Evolutionary conservation across 345 rosid genomes (phyloP).

Genomic region (Brassica incana): DNA sequence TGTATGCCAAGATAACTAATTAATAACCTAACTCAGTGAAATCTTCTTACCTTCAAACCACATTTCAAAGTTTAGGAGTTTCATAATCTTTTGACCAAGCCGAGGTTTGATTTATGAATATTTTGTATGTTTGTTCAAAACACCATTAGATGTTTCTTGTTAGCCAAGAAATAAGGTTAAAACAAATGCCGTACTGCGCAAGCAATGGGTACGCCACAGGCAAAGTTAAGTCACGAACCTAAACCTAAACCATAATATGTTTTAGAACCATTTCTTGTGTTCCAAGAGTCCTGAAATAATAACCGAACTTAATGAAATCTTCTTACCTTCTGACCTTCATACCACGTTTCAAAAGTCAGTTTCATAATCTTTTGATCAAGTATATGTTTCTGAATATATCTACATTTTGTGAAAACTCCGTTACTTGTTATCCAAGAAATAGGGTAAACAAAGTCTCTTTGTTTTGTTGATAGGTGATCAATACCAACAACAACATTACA

Average conservation of each 20-base stretch:
- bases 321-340: not conserved
- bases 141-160: not conserved
- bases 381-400: not conserved
- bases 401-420: not conserved
- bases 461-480: slow-evolving; percentile 14
- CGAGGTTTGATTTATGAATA: not conserved
- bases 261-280: slow-evolving; percentile 9
- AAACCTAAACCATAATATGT: not conserved
- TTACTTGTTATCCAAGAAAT: not conserved
- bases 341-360: not conserved
- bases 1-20: not conserved
- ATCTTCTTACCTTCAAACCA: not conserved
- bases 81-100: not conserved
- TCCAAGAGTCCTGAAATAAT: not conserved
- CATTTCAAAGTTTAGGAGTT: not conserved
- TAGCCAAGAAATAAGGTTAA: slow-evolving; percentile 22
- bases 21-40: not conserved
- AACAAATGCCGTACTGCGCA: slow-evolving; percentile 34
- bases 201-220: slow-evolving; percentile 6
- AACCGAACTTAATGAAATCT: not conserved
- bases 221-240: slow-evolving; percentile 19
- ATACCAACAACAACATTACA: slow-evolving; percentile 42
- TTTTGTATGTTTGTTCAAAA: not conserved
- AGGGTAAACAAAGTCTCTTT: not conserved
- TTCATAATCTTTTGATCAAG: not conserved